These are phyloP conservation scores for Cephalotrichum gorgonifer DNA, from an alignment of 2,329 filamentous ascomycete genomes.

Conservation along the genomic window DNA sequence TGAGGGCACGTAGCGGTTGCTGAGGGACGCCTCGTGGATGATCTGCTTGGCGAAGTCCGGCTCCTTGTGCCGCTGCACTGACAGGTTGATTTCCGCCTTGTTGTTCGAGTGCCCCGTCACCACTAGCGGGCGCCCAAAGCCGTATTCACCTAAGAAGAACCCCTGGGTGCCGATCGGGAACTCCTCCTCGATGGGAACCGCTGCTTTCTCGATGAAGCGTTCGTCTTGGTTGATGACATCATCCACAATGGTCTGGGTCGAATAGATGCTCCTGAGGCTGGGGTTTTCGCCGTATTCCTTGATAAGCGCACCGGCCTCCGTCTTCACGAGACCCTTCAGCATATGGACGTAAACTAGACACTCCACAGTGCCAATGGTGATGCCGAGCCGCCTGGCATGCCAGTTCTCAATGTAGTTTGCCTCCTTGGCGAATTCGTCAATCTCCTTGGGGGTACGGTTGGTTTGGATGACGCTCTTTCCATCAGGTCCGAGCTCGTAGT, in stretches of 20 bases:
- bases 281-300: slow-evolving; percentile 87
- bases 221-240: slow-evolving; percentile 83
- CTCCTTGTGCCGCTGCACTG: slow-evolving; percentile 61
- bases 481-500: slow-evolving; percentile 62
- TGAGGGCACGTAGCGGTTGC: slow-evolving; percentile 72
- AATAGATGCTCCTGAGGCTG: slow-evolving; percentile 80
- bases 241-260: slow-evolving; percentile 84
- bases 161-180: slow-evolving; percentile 74
- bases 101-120: slow-evolving; percentile 64
- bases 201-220: slow-evolving; percentile 81
- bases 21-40: slow-evolving; percentile 57
- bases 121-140: slow-evolving; percentile 83
- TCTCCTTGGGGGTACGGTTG: slow-evolving; percentile 66
- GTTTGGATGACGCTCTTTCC: slow-evolving; percentile 54
- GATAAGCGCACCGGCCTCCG: slow-evolving; percentile 77
- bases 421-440: slow-evolving; percentile 76
- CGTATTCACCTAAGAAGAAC: slow-evolving; percentile 91
- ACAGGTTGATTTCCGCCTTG: slow-evolving; percentile 72
- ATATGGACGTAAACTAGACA: slow-evolving; percentile 87
- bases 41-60: slow-evolving; percentile 70
- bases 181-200: slow-evolving; percentile 83
- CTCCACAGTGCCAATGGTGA: slow-evolving; percentile 78
- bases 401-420: slow-evolving; percentile 71
- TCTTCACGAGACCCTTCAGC: slow-evolving; percentile 83
- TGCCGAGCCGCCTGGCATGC: slow-evolving; percentile 86